Evolutionary conservation across 2,329 filamentous ascomycete species (phyloP).

Genomic region (Scedosporium aurantiacum): DNA sequence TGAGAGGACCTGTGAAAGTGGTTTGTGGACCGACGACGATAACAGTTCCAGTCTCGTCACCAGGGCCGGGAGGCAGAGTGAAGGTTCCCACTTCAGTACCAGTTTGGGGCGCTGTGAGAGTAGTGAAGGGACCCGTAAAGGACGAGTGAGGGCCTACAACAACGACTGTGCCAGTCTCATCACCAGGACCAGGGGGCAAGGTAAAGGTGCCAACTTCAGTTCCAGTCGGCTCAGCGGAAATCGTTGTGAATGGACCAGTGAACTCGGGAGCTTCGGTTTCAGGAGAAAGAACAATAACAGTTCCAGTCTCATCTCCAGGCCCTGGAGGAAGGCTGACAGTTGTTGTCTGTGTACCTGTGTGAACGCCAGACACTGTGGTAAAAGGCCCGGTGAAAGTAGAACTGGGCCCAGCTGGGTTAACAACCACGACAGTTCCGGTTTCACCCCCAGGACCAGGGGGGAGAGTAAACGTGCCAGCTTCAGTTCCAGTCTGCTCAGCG

Average conservation of each 20-base stretch:
- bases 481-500: background rate
- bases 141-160: background rate
- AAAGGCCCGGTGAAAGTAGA: constrained; percentile 5
- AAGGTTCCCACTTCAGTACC: background rate
- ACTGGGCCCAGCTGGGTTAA: background rate
- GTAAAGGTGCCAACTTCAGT: background rate
- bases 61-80: background rate
- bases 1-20: background rate
- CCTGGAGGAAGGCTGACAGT: background rate
- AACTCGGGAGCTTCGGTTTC: too few species aligned
- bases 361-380: constrained; percentile 5
- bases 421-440: constrained; percentile 7
- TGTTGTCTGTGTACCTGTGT: background rate
- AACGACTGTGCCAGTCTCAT: background rate
- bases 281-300: background rate
- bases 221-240: background rate
- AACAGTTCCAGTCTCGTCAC: background rate
- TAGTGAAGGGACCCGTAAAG: constrained; percentile 5
- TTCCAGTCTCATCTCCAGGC: background rate
- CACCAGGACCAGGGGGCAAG: background rate
- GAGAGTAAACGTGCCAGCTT: background rate
- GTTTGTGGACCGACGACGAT: background rate
- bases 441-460: background rate
- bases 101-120: constrained; percentile 2
- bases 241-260: background rate